These are phyloP conservation scores for Solanum ossicruentum DNA, from an alignment of 257 asterid species.

Conservation along the genomic window DNA sequence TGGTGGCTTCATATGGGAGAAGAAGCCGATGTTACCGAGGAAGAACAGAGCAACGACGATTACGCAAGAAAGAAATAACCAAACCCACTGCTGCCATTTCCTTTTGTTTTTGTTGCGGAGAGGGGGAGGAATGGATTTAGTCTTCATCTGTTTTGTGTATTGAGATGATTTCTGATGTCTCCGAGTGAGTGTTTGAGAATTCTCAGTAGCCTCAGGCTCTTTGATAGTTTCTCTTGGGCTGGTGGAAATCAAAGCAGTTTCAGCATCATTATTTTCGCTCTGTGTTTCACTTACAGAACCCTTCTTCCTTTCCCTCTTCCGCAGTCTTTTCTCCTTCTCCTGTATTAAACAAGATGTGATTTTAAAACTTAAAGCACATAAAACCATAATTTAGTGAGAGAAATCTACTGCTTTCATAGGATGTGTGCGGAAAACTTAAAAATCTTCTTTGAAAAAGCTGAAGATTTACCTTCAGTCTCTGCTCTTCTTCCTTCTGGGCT, in stretches of 20 bases:
- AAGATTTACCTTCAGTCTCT: conserved; percentile 60
- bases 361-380: background rate
- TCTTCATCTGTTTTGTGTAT: conserved; percentile 43
- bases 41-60: conserved; percentile 45
- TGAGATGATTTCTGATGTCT: conserved; percentile 28
- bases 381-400: background rate
- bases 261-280: conserved; percentile 24
- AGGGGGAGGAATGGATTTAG: conserved; percentile 64
- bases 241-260: conserved; percentile 30
- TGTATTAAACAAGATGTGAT: conserved; percentile 12
- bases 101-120: conserved; percentile 70
- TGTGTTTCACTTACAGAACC: conserved; percentile 22
- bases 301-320: conserved; percentile 85
- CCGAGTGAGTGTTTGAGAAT: conserved; percentile 8
- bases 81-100: conserved; percentile 75
- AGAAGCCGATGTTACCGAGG: conserved; percentile 68
- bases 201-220: conserved; percentile 40
- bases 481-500: conserved; percentile 82
- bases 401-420: background rate
- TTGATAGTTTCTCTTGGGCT: conserved; percentile 16
- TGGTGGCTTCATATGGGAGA: conserved; percentile 32
- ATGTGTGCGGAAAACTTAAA: background rate
- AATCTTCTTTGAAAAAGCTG: background rate
- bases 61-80: conserved; percentile 37
- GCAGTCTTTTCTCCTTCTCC: conserved; percentile 84